phyloP scores from a whole-genome alignment of 225 moss, liverwort and hornwort genomes.

The Rhytidiadelphus loreus region DNA sequence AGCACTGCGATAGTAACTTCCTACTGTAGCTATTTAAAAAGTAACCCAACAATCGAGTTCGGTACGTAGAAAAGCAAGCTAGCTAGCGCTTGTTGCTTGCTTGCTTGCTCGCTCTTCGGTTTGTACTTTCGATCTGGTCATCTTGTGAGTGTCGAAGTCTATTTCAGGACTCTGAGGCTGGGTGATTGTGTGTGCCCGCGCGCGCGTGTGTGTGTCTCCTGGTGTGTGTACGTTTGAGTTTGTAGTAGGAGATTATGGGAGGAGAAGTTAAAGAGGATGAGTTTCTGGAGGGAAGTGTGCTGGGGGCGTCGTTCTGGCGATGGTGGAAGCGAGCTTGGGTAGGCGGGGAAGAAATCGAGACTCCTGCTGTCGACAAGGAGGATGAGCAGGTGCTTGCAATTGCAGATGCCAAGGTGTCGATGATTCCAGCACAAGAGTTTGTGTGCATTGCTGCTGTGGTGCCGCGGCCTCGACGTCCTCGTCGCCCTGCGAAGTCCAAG shows the following conservation, averaged over 20 bases:
- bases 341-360: neutral
- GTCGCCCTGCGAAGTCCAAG: neutral
- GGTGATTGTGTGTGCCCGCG: neutral
- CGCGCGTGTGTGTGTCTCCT: no score
- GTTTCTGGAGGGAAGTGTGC: constrained; percentile 25
- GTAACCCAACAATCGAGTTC: neutral
- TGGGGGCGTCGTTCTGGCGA: constrained; percentile 22
- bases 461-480: constrained; percentile 7
- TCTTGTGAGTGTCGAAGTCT: neutral
- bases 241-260: neutral
- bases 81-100: neutral
- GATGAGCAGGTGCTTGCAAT: no score
- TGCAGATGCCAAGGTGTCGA: neutral
- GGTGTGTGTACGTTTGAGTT: neutral
- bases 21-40: neutral
- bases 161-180: neutral
- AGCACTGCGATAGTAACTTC: neutral
- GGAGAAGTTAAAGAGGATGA: neutral
- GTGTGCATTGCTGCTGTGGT: constrained; percentile 7
- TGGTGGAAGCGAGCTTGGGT: constrained; percentile 32
- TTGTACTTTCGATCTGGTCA: neutral
- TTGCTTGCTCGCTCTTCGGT: neutral
- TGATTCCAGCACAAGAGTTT: neutral
- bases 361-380: neutral
- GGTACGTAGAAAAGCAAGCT: neutral